Conservation (phyloP, 2,329 filamentous ascomycete species). For the Chaetomium olivaceum region DNA sequence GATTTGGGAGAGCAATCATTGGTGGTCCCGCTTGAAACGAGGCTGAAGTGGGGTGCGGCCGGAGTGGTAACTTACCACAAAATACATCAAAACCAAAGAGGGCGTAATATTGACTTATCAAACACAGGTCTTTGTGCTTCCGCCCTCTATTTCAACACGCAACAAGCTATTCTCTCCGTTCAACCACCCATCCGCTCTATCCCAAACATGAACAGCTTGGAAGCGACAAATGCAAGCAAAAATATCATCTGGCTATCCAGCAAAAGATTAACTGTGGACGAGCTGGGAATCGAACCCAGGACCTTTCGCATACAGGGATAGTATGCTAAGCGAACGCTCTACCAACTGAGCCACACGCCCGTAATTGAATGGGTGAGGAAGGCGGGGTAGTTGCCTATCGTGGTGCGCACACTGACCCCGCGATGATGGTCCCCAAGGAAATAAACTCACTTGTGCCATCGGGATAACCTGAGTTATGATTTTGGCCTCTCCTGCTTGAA, state of each 20-base stretch:
- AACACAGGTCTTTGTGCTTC: not conserved
- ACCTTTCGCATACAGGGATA: conserved; percentile 32
- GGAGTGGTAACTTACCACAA: not conserved
- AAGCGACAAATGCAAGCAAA: not conserved
- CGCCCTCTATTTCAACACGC: not conserved
- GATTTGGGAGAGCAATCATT: not conserved
- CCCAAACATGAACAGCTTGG: not conserved
- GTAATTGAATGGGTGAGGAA: not conserved
- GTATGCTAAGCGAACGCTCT: conserved; percentile 36
- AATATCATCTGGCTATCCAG: not conserved
- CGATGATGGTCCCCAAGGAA: not conserved
- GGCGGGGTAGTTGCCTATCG: not conserved
- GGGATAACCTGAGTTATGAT: not conserved
- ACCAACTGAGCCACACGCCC: conserved; percentile 37
- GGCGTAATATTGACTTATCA: not conserved
- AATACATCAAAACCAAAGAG: not conserved
- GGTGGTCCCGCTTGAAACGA: not conserved
- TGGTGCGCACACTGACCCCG: not conserved
- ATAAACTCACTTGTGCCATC: not conserved
- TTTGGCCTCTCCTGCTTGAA: too few relatives aligned
- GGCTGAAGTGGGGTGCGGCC: not conserved
- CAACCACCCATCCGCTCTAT: not conserved
- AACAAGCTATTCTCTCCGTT: too few relatives aligned
- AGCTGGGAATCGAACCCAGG: conserved; percentile 36
- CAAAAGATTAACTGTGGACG: conserved; percentile 25